Evolutionary conservation across 2,329 filamentous ascomycete genomes (phyloP).

Genomic region (Fusarium floridanum): DNA sequence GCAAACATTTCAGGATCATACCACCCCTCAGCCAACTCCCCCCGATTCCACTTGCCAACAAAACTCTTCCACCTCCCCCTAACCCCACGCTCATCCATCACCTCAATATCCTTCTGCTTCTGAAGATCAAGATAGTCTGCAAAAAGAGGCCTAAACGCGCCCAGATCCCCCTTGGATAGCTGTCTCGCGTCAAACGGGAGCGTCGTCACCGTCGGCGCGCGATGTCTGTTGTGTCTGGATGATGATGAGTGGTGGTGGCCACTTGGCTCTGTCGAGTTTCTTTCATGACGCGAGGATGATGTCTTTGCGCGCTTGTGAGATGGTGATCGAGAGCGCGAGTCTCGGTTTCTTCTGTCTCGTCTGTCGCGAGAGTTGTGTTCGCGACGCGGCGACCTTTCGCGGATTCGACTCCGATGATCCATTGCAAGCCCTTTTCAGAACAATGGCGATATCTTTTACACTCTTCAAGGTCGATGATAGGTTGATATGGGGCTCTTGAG

Average conservation of each 20-base stretch:
- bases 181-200: conserved; percentile 76
- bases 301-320: conserved; percentile 32
- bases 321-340: conserved; percentile 42
- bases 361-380: conserved; percentile 34
- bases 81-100: conserved; percentile 79
- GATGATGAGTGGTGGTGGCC: conserved; percentile 14
- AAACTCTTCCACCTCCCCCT: conserved; percentile 96
- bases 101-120: conserved; percentile 78
- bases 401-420: conserved; percentile 28
- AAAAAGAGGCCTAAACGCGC: conserved; percentile 77
- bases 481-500: neutral
- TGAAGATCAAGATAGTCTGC: conserved; percentile 90
- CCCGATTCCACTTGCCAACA: conserved; percentile 89
- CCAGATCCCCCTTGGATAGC: conserved; percentile 78
- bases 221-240: conserved; percentile 42
- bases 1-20: conserved; percentile 83
- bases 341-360: conserved; percentile 30
- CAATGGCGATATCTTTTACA: neutral
- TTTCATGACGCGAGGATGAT: conserved; percentile 29
- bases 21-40: conserved; percentile 90
- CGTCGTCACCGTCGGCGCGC: neutral
- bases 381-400: conserved; percentile 40
- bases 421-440: conserved; percentile 9
- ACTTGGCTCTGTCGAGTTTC: conserved; percentile 28
- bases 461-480: neutral